Evolutionary conservation across 1,139 yeast genomes (phyloP).

Genomic region (Saccharomycopsis hybrid): DNA sequence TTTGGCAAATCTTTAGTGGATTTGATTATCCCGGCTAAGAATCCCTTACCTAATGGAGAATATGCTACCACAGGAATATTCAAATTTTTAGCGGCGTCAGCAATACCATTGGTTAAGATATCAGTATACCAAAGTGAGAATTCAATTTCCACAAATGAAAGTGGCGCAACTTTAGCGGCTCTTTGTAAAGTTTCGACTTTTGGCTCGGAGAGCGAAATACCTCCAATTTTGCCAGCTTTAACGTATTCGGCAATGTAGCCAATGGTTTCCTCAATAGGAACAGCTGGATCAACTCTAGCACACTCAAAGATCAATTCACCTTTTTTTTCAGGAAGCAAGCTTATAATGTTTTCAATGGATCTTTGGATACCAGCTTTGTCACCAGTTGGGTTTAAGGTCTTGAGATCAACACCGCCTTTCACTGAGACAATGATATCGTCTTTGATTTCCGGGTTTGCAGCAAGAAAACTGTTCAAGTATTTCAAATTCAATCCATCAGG

Average conservation of each 20-base stretch:
- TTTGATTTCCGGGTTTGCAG: slow-evolving; percentile 46
- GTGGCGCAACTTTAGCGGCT: slow-evolving; percentile 47
- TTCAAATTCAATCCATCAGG: slow-evolving; percentile 39
- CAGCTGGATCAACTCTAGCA: slow-evolving; percentile 56
- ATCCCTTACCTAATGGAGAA: slow-evolving; percentile 79
- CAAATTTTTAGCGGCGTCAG: slow-evolving; percentile 45
- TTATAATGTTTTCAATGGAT: slow-evolving; percentile 44
- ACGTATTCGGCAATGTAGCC: slow-evolving; percentile 45
- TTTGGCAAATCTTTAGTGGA: slow-evolving; percentile 39
- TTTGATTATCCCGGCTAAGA: slow-evolving; percentile 57
- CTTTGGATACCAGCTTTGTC: slow-evolving; percentile 38
- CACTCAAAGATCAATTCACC: slow-evolving; percentile 43
- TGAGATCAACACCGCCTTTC: slow-evolving; percentile 52
- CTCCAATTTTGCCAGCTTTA: slow-evolving; percentile 52
- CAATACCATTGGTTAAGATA: slow-evolving; percentile 53
- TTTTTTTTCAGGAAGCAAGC: slow-evolving; percentile 42
- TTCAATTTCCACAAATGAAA: slow-evolving; percentile 70
- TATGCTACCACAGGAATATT: slow-evolving; percentile 66
- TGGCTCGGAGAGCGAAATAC: slow-evolving; percentile 68
- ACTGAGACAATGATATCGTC: slow-evolving; percentile 52
- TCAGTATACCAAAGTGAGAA: slow-evolving; percentile 62
- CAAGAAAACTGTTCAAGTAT: slow-evolving; percentile 53
- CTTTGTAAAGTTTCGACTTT: slow-evolving; percentile 49
- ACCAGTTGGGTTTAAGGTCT: slow-evolving; percentile 41
- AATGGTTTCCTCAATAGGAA: slow-evolving; percentile 45